These are phyloP conservation scores for Athelia sp. DNA, from an alignment of 1,284 basidiomycete species.

Conservation along the genomic window DNA sequence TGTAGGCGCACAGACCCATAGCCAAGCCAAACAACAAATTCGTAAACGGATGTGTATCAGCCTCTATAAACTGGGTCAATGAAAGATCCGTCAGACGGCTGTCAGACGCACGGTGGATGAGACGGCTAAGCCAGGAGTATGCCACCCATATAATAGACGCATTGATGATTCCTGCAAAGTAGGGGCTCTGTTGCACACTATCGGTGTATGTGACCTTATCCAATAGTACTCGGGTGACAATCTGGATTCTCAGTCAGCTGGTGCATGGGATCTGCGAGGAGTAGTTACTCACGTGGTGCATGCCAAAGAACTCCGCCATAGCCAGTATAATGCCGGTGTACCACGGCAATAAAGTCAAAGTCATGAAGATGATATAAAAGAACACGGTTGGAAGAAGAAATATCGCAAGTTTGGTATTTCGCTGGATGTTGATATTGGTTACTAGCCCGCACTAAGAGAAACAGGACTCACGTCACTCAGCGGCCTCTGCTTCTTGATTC, in stretches of 20 bases:
- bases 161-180: constrained; percentile 88
- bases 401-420: constrained; percentile 79
- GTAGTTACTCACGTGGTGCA: constrained; percentile 76
- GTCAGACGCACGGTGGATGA: constrained; percentile 56
- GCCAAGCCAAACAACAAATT: constrained; percentile 75
- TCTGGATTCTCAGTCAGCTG: constrained; percentile 34
- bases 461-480: constrained; percentile 62
- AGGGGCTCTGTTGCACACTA: constrained; percentile 76
- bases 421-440: constrained; percentile 33
- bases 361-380: constrained; percentile 81
- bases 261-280: constrained; percentile 8
- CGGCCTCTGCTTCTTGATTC: constrained; percentile 61
- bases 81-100: constrained; percentile 2
- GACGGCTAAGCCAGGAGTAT: constrained; percentile 75
- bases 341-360: constrained; percentile 80
- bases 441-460: constrained; percentile 8
- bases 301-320: constrained; percentile 81
- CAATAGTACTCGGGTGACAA: constrained; percentile 79
- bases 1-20: constrained; percentile 75
- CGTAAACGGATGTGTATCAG: constrained; percentile 68
- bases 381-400: constrained; percentile 77
- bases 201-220: constrained; percentile 76
- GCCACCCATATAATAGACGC: constrained; percentile 86
- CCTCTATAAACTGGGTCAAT: constrained; percentile 38
- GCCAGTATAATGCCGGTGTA: constrained; percentile 84